These are phyloP conservation scores for Lactarius deliciosus DNA, from an alignment of 768 basidiomycete species.

Conservation along the genomic window DNA sequence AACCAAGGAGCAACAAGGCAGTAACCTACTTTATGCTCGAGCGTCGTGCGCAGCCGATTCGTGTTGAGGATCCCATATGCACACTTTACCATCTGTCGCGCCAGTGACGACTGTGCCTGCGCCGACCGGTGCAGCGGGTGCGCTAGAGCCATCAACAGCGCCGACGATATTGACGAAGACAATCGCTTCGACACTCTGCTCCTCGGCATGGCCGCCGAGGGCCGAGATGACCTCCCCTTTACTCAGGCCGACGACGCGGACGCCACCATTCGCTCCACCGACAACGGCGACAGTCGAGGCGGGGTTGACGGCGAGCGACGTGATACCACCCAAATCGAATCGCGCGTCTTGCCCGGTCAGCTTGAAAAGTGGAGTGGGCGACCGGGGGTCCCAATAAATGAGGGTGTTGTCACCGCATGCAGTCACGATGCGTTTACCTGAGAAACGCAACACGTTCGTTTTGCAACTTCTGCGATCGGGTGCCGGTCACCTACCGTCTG, in stretches of 20 bases:
- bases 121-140: slow-evolving; percentile 48
- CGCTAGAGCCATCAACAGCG: slow-evolving; percentile 50
- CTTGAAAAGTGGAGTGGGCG: slow-evolving; percentile 76
- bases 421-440: slow-evolving; percentile 87
- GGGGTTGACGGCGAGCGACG: slow-evolving; percentile 79
- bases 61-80: slow-evolving; percentile 92
- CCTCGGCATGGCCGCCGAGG: slow-evolving; percentile 81
- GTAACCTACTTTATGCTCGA: slow-evolving; percentile 72
- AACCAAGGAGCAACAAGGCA: background rate
- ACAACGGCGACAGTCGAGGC: slow-evolving; percentile 89
- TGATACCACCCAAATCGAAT: slow-evolving; percentile 82
- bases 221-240: slow-evolving; percentile 81
- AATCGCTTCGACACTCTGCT: slow-evolving; percentile 85
- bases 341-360: slow-evolving; percentile 67
- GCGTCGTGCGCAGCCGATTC: slow-evolving; percentile 76
- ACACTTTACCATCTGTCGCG: slow-evolving; percentile 90
- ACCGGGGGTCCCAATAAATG: slow-evolving; percentile 90
- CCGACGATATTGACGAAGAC: slow-evolving; percentile 76
- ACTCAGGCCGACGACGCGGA: slow-evolving; percentile 82
- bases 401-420: slow-evolving; percentile 79
- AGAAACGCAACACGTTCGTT: slow-evolving; percentile 15
- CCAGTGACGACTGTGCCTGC: slow-evolving; percentile 77
- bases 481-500: slow-evolving; percentile 60
- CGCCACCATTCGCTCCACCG: slow-evolving; percentile 81
- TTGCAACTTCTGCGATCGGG: background rate